Base-by-base conservation (phyloP, 2,329 filamentous ascomycete species). In the Aspergillus melleus region DNA sequence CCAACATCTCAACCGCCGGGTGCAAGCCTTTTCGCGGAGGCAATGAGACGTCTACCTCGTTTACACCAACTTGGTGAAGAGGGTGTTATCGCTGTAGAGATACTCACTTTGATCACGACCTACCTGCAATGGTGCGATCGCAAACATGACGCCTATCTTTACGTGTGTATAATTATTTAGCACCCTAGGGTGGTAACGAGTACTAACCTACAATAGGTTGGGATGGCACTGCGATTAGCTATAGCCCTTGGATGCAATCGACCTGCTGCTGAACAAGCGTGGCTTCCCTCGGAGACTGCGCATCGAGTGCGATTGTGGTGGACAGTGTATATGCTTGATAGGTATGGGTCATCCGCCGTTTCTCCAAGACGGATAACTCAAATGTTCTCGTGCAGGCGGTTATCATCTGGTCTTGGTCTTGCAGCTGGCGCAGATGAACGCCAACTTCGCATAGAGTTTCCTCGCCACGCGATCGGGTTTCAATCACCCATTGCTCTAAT, bases 291-390 rank as follows among this genome's bases (percentile, higher is more conserved):
- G 10, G 57, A 68, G 29, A 58, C 57, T 47, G 62, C 65, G 22
- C 66, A 67, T 44, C 52, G 65, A 29, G 49, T 67, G 26, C 55
- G 66, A n/a, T 55, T 68, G 12, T 68, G 65, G 65, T 68, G 65
- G 66, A 67, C 65, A 6, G 64, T 68, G 6, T 68, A 68, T 19
- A 68, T 68, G 66, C 56, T 68, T 6, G 66, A 67, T 20, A 55
- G 66, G 66, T 67, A 61, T 22, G 14, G 50, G 5, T 29, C 22
- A 11, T 20, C n/a, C 22, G 14, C 5, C 36, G 4, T n/a, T 42
- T 42, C 36, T 42, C 6, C 14, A 42, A 42, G 6, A 16, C 14
- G 52, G 14, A 5, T 49, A 4, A 51, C 10, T 46, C n/a, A 44
- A 36, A 3, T 36, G 4, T 1, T 32, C 9, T 14, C 6, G 2